Percentiles rank a stretch among this genome's conserved stretches.
Conservation (phyloP, 805 yeast genomes). For the Myxozyma lipomycoides region DNA sequence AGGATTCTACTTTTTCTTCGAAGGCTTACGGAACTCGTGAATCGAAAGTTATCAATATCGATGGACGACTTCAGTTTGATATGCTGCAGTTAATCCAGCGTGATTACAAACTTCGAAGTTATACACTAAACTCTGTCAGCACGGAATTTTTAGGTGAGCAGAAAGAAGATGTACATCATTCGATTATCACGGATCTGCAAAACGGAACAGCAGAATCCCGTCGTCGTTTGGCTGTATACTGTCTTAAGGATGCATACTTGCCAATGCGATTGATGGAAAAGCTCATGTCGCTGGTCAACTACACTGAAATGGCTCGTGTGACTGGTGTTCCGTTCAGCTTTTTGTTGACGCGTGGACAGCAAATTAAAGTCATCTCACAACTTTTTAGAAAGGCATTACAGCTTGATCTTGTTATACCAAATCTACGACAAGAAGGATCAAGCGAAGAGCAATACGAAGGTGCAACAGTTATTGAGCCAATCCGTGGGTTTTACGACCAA, state of each 20-base stretch:
- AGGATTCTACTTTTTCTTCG: conserved; percentile 81
- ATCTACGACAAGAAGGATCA: conserved; percentile 72
- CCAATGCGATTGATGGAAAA: conserved; percentile 87
- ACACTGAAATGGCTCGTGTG: conserved; percentile 99
- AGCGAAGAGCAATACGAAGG: conserved; percentile 94
- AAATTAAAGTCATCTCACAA: conserved; percentile 94
- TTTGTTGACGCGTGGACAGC: conserved; percentile 88
- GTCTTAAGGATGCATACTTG: conserved; percentile 91
- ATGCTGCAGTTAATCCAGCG: conserved; percentile 87
- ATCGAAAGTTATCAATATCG: conserved; percentile 84
- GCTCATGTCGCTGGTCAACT: conserved; percentile 92
- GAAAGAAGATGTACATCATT: conserved; percentile 96
- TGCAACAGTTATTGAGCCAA: conserved; percentile 97
- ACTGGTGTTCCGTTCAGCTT: conserved; percentile 97
- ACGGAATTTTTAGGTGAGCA: conserved; percentile 93
- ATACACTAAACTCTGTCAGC: conserved; percentile 91
- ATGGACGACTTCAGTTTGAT: conserved; percentile 94
- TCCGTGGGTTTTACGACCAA: conserved; percentile 89
- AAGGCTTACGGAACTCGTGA: conserved; percentile 96
- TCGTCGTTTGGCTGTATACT: conserved; percentile 91
- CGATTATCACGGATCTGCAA: conserved; percentile 90
- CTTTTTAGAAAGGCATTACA: conserved; percentile 87
- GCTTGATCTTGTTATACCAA: conserved; percentile 84
- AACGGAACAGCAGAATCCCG: conserved; percentile 90
- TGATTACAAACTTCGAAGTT: conserved; percentile 90